phyloP scores from a whole-genome alignment of 176 grass and related monocot species.

The Oryza nivara region DNA sequence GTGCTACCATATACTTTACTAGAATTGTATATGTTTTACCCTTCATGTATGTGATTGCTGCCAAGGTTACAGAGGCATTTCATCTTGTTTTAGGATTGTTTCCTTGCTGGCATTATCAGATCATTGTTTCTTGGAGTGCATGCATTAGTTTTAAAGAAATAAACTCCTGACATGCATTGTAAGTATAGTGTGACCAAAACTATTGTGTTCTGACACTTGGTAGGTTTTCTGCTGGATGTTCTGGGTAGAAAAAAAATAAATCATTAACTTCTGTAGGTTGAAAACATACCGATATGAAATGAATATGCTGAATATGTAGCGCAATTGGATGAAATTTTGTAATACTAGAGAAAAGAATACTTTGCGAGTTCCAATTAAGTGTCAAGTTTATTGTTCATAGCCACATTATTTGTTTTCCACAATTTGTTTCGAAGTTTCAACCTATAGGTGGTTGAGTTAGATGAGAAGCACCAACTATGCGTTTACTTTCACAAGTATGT shows the following conservation, averaged over 20 bases:
- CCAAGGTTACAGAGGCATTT: neutral
- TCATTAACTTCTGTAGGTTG: neutral
- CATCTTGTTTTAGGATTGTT: constrained; percentile 12
- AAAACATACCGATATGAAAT: neutral
- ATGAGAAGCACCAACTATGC: neutral
- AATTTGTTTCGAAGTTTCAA: neutral
- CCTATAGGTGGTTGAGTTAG: neutral
- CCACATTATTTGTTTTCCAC: constrained; percentile 2
- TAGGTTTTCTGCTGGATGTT: neutral
- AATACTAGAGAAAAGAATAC: neutral
- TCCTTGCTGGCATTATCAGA: neutral
- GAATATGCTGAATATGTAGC: neutral
- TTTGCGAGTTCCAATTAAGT: neutral
- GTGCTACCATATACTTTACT: neutral
- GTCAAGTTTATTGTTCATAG: neutral
- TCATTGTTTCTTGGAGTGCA: constrained; percentile 3
- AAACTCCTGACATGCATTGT: constrained; percentile 6
- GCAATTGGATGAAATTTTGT: neutral
- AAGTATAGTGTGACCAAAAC: constrained; percentile 2
- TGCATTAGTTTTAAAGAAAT: constrained; percentile 18
- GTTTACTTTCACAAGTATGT: neutral
- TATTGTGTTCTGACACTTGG: neutral
- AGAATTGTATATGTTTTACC: constrained; percentile 7
- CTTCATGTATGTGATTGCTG: neutral
- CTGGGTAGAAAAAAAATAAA: neutral